These are phyloP conservation scores for Coccinonectria pachysandricola DNA, from an alignment of 2,329 filamentous ascomycete genomes.

Conservation along the genomic window DNA sequence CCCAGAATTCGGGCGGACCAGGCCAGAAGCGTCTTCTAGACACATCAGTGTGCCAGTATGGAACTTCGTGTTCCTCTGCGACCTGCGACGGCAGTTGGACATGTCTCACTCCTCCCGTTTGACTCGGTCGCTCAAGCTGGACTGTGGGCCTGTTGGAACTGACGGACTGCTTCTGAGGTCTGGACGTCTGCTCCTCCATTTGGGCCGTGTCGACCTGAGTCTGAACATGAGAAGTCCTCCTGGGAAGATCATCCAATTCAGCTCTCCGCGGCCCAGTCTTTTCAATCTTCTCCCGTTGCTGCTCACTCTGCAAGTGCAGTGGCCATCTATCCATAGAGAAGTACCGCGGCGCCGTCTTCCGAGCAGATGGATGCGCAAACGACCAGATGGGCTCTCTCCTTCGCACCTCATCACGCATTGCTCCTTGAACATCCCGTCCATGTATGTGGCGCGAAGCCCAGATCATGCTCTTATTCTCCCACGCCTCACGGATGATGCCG, in stretches of 20 bases:
- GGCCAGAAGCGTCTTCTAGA: conserved; percentile 14
- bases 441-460: conserved; percentile 30
- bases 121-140: no score
- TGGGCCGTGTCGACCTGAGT: no score
- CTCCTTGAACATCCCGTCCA: conserved; percentile 12
- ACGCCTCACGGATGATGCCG: conserved; percentile 33
- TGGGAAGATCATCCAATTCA: neutral
- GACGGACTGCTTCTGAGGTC: no score
- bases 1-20: conserved; percentile 17
- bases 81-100: neutral
- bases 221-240: no score
- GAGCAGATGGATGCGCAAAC: conserved; percentile 18
- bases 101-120: no score
- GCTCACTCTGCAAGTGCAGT: conserved; percentile 25
- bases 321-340: conserved; percentile 42
- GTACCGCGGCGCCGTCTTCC: conserved; percentile 19
- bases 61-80: conserved; percentile 5
- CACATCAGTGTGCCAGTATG: conserved; percentile 8
- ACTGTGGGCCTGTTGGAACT: no score
- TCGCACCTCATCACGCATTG: conserved; percentile 8
- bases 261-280: conserved; percentile 3
- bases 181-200: no score
- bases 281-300: conserved; percentile 20
- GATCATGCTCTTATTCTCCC: conserved; percentile 31
- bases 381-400: conserved; percentile 23